Evolutionary conservation across 257 asterid genomes (phyloP), one percentile per base, ranked within the genome.

Genomic region (Nicotiana benthamiana): DNA sequence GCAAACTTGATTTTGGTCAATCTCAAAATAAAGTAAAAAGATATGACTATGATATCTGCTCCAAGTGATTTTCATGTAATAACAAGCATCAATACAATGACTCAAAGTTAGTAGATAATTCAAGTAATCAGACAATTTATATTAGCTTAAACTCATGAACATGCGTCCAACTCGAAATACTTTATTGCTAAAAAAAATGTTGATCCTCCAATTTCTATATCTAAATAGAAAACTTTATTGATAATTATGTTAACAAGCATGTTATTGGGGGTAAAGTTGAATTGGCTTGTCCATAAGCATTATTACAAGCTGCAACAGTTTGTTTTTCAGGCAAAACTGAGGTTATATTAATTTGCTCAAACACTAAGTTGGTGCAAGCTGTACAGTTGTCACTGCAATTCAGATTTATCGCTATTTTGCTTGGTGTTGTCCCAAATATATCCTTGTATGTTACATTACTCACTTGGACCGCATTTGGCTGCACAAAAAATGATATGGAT

Each of bases 391-490:
- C 20, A 84, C 94, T 89, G 88, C 93, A 90, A 67, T 75, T 84
- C 16, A 90, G 81, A 86, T 84, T 83, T 57, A 89, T 85, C 3
- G 86, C 82, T 3, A 77, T 76, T 75, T 83, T 80, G 79, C 81
- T 20, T 15, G 27, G 59, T 16, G 90, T 77, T 75, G 93, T 89
- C 46, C 91, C 94, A 1, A 27, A 82, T 28, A 89, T 82, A 46
- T 88, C 75, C 0, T n/a, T 66, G 43, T 84, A 89, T 60, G 78
- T 81, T 80, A 89, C 89, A 9, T 90, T 74, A 75, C 91, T 90
- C 12, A 86, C 81, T 77, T 85, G 36, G 9, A 89, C 93, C 6
- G 90, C 91, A 1, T 90, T 86, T 64, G 9, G 59, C 79, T 80
- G 59, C 40, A 32, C n/a, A 36, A 52, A 59, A 28, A 36, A 15